Base-by-base conservation (phyloP, 176 grass and related monocot species). In the Areca catechu region DNA sequence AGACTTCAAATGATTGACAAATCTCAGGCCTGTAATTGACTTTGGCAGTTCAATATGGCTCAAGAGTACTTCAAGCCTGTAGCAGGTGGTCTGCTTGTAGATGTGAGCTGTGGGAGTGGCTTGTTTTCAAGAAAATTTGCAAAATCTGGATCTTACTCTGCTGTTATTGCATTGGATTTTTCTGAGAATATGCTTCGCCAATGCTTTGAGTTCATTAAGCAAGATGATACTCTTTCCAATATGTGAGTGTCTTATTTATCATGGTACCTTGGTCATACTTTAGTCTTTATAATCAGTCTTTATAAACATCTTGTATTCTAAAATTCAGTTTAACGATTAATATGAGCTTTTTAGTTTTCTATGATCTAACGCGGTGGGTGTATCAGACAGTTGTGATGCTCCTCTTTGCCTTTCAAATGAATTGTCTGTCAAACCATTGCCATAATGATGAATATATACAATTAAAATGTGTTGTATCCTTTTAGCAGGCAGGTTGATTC, bases 101-200 rank as follows among this genome's bases (percentile, higher is more conserved):
- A 53, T 53, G 51, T 53, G 17, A 53, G 51, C 17, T 53, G 51
- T 6, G 17, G 18, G 5, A 53, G 51, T 4, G 18, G 51, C 51
- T 53, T 53, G 51, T 53, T 53, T 43, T 53, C 51, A n/a, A n/a
- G 51, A 53, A 53, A 53, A 53, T 53, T 53, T 19, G 18, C 51
- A 19, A 53, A 53, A 53, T 53, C 51, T n/a, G 51, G 16, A 43
- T 43, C 34, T 43, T 43, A 43, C 6, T 43, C 34, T 43, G 34
- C 34, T 43, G 34, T 43, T 43, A 43, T 43, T 43, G 34, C 34
- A 3, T 43, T 43, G 34, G 34, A 43, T 43, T 43, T 43, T 43
- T 43, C 34, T 14, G 34, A 43, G 34, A 43, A 43, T 14, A 43
- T 53, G 18, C 18, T 19, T 53, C 17, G 6, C 16, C 16, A n/a